These are phyloP conservation scores for Kondoa subrosea DNA, from an alignment of 768 basidiomycete genomes.

Conservation along the genomic window DNA sequence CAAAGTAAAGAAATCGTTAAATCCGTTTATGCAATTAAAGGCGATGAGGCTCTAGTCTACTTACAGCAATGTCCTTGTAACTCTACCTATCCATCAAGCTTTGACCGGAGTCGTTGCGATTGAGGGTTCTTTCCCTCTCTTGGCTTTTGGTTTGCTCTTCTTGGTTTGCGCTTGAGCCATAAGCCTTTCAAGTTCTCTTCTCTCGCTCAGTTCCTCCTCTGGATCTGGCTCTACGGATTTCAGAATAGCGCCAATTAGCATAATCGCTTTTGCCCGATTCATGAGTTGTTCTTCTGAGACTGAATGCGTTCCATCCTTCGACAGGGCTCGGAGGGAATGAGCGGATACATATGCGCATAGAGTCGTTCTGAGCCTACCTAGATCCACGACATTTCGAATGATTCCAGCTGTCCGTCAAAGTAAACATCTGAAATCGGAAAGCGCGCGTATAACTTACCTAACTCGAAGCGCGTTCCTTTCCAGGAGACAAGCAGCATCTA, in stretches of 20 bases:
- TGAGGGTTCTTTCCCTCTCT: slow-evolving; percentile 13
- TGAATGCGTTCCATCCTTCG: background rate
- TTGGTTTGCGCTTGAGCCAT: slow-evolving; percentile 27
- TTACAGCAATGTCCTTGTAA: no score
- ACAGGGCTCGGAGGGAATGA: no score
- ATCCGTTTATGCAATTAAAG: no score
- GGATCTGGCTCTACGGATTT: slow-evolving; percentile 70
- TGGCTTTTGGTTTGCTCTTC: slow-evolving; percentile 17
- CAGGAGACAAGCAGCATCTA: slow-evolving; percentile 91
- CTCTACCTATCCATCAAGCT: background rate
- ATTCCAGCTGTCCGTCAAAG: no score
- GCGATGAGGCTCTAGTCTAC: no score
- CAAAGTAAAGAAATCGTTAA: no score
- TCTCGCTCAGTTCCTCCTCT: slow-evolving; percentile 57
- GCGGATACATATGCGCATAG: no score
- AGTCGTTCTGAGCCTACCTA: slow-evolving; percentile 48
- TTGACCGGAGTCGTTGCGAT: background rate
- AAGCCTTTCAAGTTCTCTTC: slow-evolving; percentile 81
- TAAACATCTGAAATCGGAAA: no score
- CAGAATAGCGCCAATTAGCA: slow-evolving; percentile 78
- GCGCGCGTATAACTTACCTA: no score
- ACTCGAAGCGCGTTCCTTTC: slow-evolving; percentile 91
- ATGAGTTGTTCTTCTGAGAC: slow-evolving; percentile 37
- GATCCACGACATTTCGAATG: slow-evolving; percentile 45
- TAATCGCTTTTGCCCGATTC: slow-evolving; percentile 55